Conservation (phyloP, 2,329 filamentous ascomycete genomes). For the Phaeosphaeriaceae sp. region DNA sequence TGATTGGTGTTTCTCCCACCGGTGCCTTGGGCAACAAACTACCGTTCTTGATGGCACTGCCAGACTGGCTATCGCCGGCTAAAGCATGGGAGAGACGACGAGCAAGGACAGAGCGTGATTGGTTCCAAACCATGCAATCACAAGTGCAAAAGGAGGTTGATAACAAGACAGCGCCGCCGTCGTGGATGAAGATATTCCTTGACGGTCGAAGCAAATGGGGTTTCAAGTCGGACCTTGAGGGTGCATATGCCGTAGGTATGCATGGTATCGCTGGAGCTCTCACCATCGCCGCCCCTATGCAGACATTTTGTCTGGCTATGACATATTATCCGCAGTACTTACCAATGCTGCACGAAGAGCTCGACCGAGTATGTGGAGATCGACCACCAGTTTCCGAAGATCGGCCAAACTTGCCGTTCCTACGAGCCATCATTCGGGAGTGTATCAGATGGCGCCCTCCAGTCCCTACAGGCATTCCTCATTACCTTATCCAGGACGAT, state of each 20-base stretch:
- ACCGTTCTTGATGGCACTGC: conserved; percentile 54
- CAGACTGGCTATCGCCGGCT: conserved; percentile 51
- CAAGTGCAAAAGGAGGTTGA: conserved; percentile 48
- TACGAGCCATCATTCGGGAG: conserved; percentile 49
- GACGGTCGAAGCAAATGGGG: conserved; percentile 49
- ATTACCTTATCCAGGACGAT: conserved; percentile 62
- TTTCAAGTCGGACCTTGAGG: conserved; percentile 53
- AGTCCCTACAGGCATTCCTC: conserved; percentile 59
- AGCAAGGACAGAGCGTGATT: conserved; percentile 51
- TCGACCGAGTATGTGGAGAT: conserved; percentile 50
- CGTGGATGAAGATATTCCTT: conserved; percentile 55
- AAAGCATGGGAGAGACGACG: conserved; percentile 56
- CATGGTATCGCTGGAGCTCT: conserved; percentile 56
- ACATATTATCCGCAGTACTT: conserved; percentile 54
- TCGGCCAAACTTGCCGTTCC: conserved; percentile 48
- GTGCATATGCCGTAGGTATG: conserved; percentile 56
- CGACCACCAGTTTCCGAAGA: conserved; percentile 46
- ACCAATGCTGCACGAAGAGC: conserved; percentile 49
- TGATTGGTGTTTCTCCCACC: conserved; percentile 55
- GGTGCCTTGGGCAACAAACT: conserved; percentile 56
- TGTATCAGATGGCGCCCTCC: conserved; percentile 55
- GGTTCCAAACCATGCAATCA: conserved; percentile 54
- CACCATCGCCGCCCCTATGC: conserved; percentile 56
- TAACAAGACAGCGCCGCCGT: conserved; percentile 43
- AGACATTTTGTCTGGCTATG: conserved; percentile 57